Evolutionary conservation across 2,329 filamentous ascomycete species (phyloP).

Genomic region (Aureobasidium sp.): DNA sequence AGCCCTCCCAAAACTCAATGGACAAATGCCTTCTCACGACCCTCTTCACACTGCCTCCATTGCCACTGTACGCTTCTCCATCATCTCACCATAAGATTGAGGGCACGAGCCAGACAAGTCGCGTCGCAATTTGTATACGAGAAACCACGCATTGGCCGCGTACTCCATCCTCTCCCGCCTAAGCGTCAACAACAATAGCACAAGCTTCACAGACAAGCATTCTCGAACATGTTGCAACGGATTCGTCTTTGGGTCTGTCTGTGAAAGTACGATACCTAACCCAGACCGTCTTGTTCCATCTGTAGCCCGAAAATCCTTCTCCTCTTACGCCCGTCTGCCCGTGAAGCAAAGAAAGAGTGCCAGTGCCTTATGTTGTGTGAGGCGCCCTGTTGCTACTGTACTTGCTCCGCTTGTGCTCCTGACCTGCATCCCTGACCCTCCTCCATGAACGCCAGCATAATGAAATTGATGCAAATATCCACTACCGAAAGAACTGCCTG

Average conservation of each 20-base stretch:
- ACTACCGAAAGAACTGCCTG: neutral
- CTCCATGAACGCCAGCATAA: neutral
- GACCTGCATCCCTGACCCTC: neutral
- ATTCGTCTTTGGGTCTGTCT: neutral
- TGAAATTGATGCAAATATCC: neutral
- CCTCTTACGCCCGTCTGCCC: neutral
- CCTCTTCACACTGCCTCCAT: neutral
- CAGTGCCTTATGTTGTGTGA: neutral
- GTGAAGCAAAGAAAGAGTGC: neutral
- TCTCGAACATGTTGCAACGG: neutral
- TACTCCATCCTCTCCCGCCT: neutral
- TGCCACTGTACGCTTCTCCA: neutral
- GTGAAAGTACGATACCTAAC: neutral
- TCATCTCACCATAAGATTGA: neutral
- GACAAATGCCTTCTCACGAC: neutral
- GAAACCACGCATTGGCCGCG: neutral
- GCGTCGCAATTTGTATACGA: neutral
- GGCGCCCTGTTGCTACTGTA: neutral
- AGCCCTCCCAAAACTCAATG: neutral
- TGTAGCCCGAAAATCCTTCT: neutral
- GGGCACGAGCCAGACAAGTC: slow-evolving; percentile 2
- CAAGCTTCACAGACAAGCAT: neutral
- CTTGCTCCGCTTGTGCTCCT: neutral
- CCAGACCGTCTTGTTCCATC: neutral
- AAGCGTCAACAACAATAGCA: neutral